Evolutionary conservation across 2,329 filamentous ascomycete species (phyloP).

Genomic region (Cordyceps sp.): DNA sequence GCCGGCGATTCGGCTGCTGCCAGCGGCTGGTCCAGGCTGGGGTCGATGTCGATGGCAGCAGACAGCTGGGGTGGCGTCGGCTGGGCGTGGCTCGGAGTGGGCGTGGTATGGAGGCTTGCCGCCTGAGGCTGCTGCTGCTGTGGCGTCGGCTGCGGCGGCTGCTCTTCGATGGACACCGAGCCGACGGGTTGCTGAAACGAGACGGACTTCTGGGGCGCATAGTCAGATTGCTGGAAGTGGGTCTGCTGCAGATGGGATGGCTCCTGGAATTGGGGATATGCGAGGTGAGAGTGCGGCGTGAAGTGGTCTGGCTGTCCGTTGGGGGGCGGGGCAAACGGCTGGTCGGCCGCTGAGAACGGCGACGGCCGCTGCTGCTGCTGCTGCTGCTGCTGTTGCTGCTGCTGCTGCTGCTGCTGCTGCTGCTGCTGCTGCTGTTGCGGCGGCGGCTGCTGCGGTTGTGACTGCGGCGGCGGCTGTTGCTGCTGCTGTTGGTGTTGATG

Average conservation of each 20-base stretch:
- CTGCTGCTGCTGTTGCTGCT: slow-evolving; percentile 6
- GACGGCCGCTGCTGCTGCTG: slow-evolving; percentile 8
- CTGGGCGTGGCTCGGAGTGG: slow-evolving; percentile 1
- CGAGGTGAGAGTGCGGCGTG: slow-evolving; percentile 2
- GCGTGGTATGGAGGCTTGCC: slow-evolving; percentile 8
- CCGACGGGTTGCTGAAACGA: slow-evolving; percentile 7
- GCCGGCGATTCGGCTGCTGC: slow-evolving; percentile 7
- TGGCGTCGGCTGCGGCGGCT: slow-evolving; percentile 7
- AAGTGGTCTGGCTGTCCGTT: slow-evolving; percentile 9
- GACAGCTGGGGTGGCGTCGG: neutral
- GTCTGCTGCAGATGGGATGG: slow-evolving; percentile 2
- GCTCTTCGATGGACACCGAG: slow-evolving; percentile 1
- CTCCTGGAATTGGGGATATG: slow-evolving; percentile 5
- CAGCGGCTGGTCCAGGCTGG: neutral
- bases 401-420: slow-evolving; percentile 11
- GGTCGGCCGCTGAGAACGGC: slow-evolving; percentile 7
- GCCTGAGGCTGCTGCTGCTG: slow-evolving; percentile 8
- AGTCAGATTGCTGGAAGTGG: slow-evolving; percentile 3
- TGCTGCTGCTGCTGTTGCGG: slow-evolving; percentile 5
- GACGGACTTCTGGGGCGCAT: slow-evolving; percentile 7
- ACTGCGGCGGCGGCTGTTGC: slow-evolving; percentile 5
- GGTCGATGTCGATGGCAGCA: slow-evolving; percentile 1
- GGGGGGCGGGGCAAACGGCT: slow-evolving; percentile 9
- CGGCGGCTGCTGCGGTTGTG: slow-evolving; percentile 2
- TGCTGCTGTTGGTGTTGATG: slow-evolving; percentile 10